These are phyloP conservation scores for Rachicladosporium sp. DNA, from an alignment of 2,329 filamentous ascomycete genomes.

Conservation along the genomic window DNA sequence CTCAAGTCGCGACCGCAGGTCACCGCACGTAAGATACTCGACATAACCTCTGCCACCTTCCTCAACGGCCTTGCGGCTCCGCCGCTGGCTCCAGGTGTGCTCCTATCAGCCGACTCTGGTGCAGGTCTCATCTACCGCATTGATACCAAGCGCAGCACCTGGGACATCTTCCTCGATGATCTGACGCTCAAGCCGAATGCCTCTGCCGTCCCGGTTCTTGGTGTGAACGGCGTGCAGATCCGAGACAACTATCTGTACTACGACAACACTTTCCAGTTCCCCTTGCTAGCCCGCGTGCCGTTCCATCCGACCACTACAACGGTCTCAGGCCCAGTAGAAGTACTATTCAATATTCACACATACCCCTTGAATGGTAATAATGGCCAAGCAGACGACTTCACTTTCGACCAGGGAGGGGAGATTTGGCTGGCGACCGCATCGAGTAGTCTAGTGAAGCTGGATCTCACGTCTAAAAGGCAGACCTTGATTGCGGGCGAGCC, in stretches of 20 bases:
- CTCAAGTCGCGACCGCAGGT: not conserved
- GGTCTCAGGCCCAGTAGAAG: conserved; percentile 5
- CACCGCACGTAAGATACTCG: conserved; percentile 3
- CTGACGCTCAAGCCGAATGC: conserved; percentile 10
- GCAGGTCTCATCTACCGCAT: conserved; percentile 8
- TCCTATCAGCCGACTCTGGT: conserved; percentile 7
- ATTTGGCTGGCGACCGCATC: conserved; percentile 9
- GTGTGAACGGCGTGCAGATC: conserved; percentile 10
- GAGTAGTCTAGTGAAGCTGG: conserved; percentile 9
- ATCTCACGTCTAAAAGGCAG: conserved; percentile 2
- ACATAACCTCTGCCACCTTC: conserved; percentile 6
- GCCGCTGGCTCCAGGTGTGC: not conserved
- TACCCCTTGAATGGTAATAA: conserved; percentile 3
- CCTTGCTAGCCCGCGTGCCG: conserved; percentile 7
- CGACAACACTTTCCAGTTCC: conserved; percentile 7
- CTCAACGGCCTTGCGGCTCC: conserved; percentile 8
- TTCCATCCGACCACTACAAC: not conserved
- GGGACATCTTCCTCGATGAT: conserved; percentile 7
- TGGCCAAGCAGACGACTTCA: conserved; percentile 8
- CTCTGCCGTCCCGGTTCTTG: conserved; percentile 3
- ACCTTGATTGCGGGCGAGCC: conserved; percentile 7
- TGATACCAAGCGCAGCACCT: conserved; percentile 2
- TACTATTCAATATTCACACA: conserved; percentile 1
- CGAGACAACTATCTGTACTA: conserved; percentile 7
- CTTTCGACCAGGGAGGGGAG: conserved; percentile 8